Conservation (phyloP, 1,284 basidiomycete species). For the Microbotryum lychnidis-dioicae region DNA sequence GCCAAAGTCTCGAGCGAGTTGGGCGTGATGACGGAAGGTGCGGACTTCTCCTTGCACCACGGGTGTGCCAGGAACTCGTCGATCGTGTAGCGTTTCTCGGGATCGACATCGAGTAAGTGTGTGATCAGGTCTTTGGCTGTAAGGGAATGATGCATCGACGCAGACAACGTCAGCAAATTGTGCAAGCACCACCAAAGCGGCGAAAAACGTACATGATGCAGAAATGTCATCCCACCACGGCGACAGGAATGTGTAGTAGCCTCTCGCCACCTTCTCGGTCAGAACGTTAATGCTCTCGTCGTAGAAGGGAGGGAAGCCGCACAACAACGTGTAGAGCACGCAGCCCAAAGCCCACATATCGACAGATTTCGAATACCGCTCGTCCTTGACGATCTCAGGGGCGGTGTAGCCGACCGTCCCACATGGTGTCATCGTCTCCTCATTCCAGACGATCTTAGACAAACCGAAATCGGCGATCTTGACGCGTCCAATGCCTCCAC, state of each 20-base stretch:
- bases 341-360: constrained; percentile 99
- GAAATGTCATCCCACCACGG: constrained; percentile 99
- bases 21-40: constrained; percentile 50
- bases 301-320: constrained; percentile 73
- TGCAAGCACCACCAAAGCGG: background rate
- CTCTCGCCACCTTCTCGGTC: constrained; percentile 95
- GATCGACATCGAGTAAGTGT: constrained; percentile 91
- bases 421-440: constrained; percentile 98
- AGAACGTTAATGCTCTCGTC: constrained; percentile 97
- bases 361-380: constrained; percentile 94
- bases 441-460: constrained; percentile 97
- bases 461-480: constrained; percentile 99
- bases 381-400: constrained; percentile 98
- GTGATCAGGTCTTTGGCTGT: constrained; percentile 93
- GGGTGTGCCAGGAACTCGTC: constrained; percentile 96
- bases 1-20: constrained; percentile 50
- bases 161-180: background rate
- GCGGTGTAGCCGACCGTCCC: constrained; percentile 99
- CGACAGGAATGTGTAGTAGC: constrained; percentile 95
- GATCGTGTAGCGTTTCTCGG: constrained; percentile 89
- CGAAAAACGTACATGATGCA: constrained; percentile 51
- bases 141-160: background rate
- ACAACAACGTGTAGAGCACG: constrained; percentile 96
- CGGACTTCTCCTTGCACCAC: constrained; percentile 62
- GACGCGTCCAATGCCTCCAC: constrained; percentile 93